A percentile compares a stretch with the other conserved stretches of the same genome.
Evolutionary conservation across 129 eudicot genomes (phyloP).

Genomic region (Logfia minima): DNA sequence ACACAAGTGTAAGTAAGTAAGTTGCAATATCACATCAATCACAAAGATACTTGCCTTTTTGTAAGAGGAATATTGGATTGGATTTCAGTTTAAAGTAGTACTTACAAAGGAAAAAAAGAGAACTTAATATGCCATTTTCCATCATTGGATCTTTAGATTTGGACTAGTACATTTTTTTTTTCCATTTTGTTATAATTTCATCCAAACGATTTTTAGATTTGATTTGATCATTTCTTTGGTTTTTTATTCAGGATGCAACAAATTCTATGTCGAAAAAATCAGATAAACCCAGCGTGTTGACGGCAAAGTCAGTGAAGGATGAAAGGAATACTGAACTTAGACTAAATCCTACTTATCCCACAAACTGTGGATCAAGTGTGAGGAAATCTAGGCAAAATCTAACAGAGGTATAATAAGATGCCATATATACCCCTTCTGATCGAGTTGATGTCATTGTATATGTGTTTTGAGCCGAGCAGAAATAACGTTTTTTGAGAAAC

Average conservation of each 20-base stretch:
- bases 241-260: conserved; percentile 16
- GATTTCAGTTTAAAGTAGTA: neutral
- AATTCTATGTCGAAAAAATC: conserved; percentile 5
- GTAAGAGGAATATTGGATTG: neutral
- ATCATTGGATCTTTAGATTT: too few relatives aligned
- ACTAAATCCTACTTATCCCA: conserved; percentile 24
- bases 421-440: neutral
- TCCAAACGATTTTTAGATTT: neutral
- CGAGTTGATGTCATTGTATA: neutral
- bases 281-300: neutral
- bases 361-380: conserved; percentile 32
- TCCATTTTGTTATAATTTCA: neutral
- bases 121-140: neutral
- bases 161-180: neutral
- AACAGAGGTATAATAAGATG: conserved; percentile 38
- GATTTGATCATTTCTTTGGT: neutral
- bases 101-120: too few relatives aligned
- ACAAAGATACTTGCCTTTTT: neutral
- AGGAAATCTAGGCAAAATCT: conserved; percentile 46
- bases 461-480: conserved; percentile 37
- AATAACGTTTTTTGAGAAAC: neutral
- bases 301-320: conserved; percentile 22
- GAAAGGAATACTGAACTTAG: conserved; percentile 37
- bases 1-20: neutral
- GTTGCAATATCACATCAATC: neutral